Evolutionary conservation across 371 early-diverging fungal genomes (phyloP), one percentile per base, ranked within the genome.

Genomic region (Syncephalastrum monosporum): DNA sequence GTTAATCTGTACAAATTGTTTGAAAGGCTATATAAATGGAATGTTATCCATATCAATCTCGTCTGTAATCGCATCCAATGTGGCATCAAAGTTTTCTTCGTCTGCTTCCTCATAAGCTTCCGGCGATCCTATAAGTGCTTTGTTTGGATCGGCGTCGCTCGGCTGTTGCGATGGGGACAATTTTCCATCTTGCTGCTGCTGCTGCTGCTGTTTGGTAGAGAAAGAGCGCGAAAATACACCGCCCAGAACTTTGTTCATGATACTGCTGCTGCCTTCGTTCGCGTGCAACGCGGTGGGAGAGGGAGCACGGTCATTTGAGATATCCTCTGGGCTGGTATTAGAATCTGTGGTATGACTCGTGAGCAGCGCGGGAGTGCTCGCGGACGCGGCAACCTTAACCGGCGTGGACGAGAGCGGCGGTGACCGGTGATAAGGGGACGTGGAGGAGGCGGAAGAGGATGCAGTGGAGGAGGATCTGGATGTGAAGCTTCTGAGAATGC

Each of bases 1-100:
- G n/a, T 45, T 45, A 3, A 45, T 21, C n/a, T 45, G 46, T 21
- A 29, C 29, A 50, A 27, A 50, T 27, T 41, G 25, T 19, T 29
- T 29, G 29, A 29, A 29, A 29, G 19, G 15, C n/a, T 77, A 72
- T 41, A 82, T 68, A 47, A 74, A 76, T 47, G 80, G 82, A 13
- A 82, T 76, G 33, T 73, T 71, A 45, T 82, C 82, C 79, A 82
- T 74, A 56, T 82, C 79, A 47, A 75, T 64, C 52, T 77, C 75
- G 43, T 78, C 80, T 44, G 72, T 68, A 38, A 78, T 49, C 3
- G 60, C 68, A 54, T 74, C 76, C 12, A 72, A 57, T 2, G 54
- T 64, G 0, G 64, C 63, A 25, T 70, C 68, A 0, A 65, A 47
- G 16, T 60, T 66, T 2, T 62, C 64, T 23, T 62, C 72, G 17